A percentile compares a stretch with the other conserved stretches of the same genome.
Conservation (phyloP, 2,329 filamentous ascomycete species). For the Knoxdaviesia proteae region DNA sequence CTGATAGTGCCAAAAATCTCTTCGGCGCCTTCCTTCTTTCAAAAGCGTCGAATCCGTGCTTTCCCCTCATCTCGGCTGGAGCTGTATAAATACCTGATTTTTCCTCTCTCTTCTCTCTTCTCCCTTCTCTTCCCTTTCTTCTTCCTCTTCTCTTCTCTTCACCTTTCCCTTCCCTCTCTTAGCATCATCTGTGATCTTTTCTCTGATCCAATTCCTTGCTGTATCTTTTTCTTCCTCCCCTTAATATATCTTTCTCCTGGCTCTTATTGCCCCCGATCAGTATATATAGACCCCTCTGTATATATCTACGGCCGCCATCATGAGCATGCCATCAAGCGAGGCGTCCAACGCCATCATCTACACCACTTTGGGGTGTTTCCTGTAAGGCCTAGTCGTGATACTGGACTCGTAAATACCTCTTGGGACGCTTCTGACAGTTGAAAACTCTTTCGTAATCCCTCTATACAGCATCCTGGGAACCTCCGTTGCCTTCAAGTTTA, state of each 20-base stretch:
- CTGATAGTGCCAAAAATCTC: too few species aligned
- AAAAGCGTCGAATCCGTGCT: too few species aligned
- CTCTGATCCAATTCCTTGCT: background rate
- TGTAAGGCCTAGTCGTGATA: slow-evolving; percentile 26
- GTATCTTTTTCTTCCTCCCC: background rate
- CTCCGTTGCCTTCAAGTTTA: slow-evolving; percentile 33
- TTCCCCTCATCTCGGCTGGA: too few species aligned
- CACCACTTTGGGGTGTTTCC: slow-evolving; percentile 54
- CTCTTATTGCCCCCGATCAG: background rate
- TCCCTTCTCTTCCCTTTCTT: background rate
- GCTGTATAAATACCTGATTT: too few species aligned
- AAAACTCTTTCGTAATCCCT: background rate
- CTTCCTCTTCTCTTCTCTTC: slow-evolving; percentile 1
- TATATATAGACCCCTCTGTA: background rate
- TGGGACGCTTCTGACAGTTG: too few species aligned
- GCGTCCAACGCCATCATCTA: slow-evolving; percentile 75
- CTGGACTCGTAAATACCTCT: too few species aligned
- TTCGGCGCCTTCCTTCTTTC: too few species aligned
- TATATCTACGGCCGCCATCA: background rate
- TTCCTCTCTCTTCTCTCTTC: too few species aligned
- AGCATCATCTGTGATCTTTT: background rate
- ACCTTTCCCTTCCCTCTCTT: background rate
- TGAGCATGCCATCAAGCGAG: slow-evolving; percentile 46
- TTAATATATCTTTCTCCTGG: background rate
- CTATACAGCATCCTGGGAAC: slow-evolving; percentile 38